Evolutionary conservation across 495 filamentous ascomycete genomes (phyloP), one percentile per base, ranked within the genome.

Genomic region (Sphaerosporella brunnea): DNA sequence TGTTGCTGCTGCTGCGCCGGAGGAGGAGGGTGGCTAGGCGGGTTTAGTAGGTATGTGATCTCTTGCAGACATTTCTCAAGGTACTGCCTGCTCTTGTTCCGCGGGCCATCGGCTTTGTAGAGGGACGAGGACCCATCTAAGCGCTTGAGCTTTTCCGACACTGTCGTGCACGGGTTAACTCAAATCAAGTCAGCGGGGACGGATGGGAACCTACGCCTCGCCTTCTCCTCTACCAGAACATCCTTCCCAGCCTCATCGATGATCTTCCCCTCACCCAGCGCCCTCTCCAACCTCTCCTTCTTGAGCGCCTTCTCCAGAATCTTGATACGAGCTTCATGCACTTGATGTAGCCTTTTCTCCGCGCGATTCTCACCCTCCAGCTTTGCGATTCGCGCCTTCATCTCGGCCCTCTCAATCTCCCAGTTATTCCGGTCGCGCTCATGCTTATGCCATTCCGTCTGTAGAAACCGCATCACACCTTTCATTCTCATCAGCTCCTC

Each of bases 401-500:
- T 97, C 69, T 96, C 90, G 50, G 92, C 90, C 60, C 84, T 78
- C 66, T 97, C 90, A 61, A 97, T 97, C 60, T 96, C 90, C 90
- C 90, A 99, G 18, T 84, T 80, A 64, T 99, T 99, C 56, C 92
- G 80, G 57, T 94, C 92, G 66, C 90, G 82, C 64, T 99, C 90
- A 60, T 96, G 88, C 53, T 84, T 79, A 64, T 99, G 92, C 90
- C 90, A 96, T 74, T 99, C 90, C 28, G 87, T 88, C 68, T 96
- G 92, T 26, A 99, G 77, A 64, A 96, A 96, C 63, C 90, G 86
- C 90, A 99, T 99, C 28, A 99, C 90, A 60, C 90, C 88, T 96
- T 54, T 7, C 35, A 5, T 35, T 52, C 51, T 46, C 44, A 32
- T 23, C 18, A 9, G 44, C 15, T 16, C 16, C 21, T 26, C 52